Percentiles rank a stretch among this genome's conserved stretches.
Evolutionary conservation across 192 early-diverging fungal genomes (phyloP).

Genomic region (Backusella tuberculispora): DNA sequence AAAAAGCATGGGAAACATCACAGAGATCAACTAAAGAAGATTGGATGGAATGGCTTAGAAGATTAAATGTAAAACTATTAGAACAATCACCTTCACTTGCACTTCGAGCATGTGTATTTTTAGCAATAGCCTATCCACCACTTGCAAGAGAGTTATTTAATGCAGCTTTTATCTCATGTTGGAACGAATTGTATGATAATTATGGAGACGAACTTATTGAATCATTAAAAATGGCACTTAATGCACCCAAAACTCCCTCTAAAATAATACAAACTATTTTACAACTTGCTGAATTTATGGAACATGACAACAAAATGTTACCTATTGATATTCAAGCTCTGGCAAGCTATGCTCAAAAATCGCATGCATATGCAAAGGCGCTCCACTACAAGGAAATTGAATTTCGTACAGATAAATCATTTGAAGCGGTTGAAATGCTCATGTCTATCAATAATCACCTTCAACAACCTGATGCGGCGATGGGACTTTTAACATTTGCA

Average conservation of each 20-base stretch:
- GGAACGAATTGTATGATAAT: slow-evolving; percentile 88
- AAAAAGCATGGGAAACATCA: slow-evolving; percentile 85
- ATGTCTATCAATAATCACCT: slow-evolving; percentile 95
- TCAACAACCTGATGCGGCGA: slow-evolving; percentile 94
- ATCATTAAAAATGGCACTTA: slow-evolving; percentile 81
- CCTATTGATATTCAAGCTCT: slow-evolving; percentile 91
- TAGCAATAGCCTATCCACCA: slow-evolving; percentile 80
- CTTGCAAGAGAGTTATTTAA: slow-evolving; percentile 93
- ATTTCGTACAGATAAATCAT: slow-evolving; percentile 81
- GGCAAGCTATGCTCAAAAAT: slow-evolving; percentile 87
- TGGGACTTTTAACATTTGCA: slow-evolving; percentile 91
- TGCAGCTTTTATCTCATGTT: slow-evolving; percentile 96
- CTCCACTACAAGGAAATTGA: slow-evolving; percentile 97
- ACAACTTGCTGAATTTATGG: slow-evolving; percentile 98
- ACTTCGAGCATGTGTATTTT: slow-evolving; percentile 83
- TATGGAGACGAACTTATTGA: slow-evolving; percentile 88
- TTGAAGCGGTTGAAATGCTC: slow-evolving; percentile 86
- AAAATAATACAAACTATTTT: slow-evolving; percentile 91
- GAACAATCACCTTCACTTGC: slow-evolving; percentile 96
- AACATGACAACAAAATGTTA: slow-evolving; percentile 93
- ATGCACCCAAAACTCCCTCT: slow-evolving; percentile 79
- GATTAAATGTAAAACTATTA: slow-evolving; percentile 87
- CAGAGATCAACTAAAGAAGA: slow-evolving; percentile 90
- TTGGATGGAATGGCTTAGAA: slow-evolving; percentile 94
- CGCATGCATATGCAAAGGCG: slow-evolving; percentile 97